Percentiles rank a stretch among this genome's conserved stretches.
Evolutionary conservation across 2,329 filamentous ascomycete genomes (phyloP).

Genomic region (Hymenoscyphus fraxineus): DNA sequence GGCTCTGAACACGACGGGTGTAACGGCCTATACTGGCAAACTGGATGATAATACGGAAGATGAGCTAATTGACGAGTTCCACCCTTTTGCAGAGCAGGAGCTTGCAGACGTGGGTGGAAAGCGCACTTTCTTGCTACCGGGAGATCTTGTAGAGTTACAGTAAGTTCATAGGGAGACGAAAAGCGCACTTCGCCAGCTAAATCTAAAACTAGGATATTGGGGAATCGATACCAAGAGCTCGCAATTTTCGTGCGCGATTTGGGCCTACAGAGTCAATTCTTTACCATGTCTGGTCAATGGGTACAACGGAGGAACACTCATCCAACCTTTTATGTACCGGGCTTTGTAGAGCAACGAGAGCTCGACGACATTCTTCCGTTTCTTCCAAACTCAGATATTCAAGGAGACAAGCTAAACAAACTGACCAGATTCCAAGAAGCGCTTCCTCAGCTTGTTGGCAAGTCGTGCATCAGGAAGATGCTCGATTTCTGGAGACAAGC

Average conservation of each 20-base stretch:
- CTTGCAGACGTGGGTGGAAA: constrained; percentile 42
- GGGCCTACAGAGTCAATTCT: constrained; percentile 42
- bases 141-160: constrained; percentile 35
- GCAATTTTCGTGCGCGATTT: constrained; percentile 47
- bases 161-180: constrained; percentile 15
- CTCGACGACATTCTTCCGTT: constrained; percentile 43
- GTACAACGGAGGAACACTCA: constrained; percentile 34
- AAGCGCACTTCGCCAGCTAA: not conserved
- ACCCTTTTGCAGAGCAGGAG: constrained; percentile 43
- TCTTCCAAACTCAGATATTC: constrained; percentile 40
- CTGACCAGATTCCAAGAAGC: constrained; percentile 37
- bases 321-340: constrained; percentile 43
- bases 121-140: constrained; percentile 32
- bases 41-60: constrained; percentile 20
- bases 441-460: constrained; percentile 44
- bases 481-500: constrained; percentile 41
- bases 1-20: not conserved
- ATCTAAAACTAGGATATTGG: constrained; percentile 10
- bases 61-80: constrained; percentile 27
- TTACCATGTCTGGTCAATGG: constrained; percentile 48
- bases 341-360: constrained; percentile 41
- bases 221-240: constrained; percentile 34
- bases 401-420: constrained; percentile 35
- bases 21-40: constrained; percentile 13
- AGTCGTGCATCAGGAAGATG: constrained; percentile 42